Base-by-base conservation (phyloP, 176 grass and related monocot species). In the Triticum monococcum region DNA sequence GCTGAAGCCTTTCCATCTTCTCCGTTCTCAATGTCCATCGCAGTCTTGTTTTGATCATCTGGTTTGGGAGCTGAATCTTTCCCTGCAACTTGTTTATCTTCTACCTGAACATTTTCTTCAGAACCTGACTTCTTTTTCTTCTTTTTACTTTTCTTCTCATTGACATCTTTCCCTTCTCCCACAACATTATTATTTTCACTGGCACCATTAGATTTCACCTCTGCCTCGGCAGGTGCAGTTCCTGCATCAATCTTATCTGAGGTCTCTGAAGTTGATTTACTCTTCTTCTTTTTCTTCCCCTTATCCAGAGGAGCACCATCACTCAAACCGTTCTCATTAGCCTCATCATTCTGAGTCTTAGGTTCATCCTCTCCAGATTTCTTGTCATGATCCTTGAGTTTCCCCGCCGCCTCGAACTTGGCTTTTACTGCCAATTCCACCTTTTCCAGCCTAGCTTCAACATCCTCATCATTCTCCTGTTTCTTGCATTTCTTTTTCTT, bases 251-350 rank as follows among this genome's bases (percentile, higher is more conserved):
- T 17, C 38, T 89, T 82, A 64, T 77, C 83, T 72, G 61, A 90
- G 25, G 62, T 66, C 38, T 89, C 81, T 0, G 61, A 68, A 71
- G 59, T 20, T 41, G 80, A 90, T 70, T 95, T 92, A 3, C 24
- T 75, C 63, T 91, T 96, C 70, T 85, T 95, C 81, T 92, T 93
- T 59, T 95, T 98, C 82, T 89, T 95, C 14, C 86, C 75, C 66
- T 86, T 91, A 31, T 88, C 84, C 67, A 80, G 18, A 82, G 73
- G 63, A 69, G 68, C 72, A 56, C 67, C 85, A 38, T 75, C 13
- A 33, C 25, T 59, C 35, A 79, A 81, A 14, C 4, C 36, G 13
- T 43, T 73, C 8, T 88, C 82, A 1, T 73, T 28, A 32, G 60
- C 57, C 22, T 26, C 52, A 35, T 83, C 66, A 38, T 45, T 72